phyloP scores from a whole-genome alignment of 1,284 basidiomycete genomes.

The Takashimella tepidaria region DNA sequence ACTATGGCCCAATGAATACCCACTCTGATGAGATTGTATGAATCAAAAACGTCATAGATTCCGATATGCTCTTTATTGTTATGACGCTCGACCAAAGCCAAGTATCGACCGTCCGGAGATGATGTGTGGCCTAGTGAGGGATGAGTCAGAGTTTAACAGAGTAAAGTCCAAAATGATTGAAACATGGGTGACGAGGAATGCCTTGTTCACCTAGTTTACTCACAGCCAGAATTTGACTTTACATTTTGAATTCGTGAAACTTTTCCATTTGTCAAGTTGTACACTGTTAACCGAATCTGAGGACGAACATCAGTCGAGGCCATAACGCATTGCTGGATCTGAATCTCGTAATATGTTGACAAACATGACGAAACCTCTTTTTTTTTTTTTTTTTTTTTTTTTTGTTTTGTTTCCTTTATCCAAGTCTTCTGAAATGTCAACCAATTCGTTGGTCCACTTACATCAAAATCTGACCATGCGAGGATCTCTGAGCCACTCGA shows the following conservation, averaged over 20 bases:
- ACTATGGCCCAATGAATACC: slow-evolving; percentile 28
- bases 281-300: slow-evolving; percentile 4
- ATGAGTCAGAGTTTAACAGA: too few species aligned
- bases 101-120: slow-evolving; percentile 69
- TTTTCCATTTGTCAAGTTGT: neutral
- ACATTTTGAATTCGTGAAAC: neutral
- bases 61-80: slow-evolving; percentile 77
- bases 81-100: slow-evolving; percentile 75
- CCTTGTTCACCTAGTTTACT: neutral
- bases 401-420: neutral
- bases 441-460: slow-evolving; percentile 51
- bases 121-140: slow-evolving; percentile 65
- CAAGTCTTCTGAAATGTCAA: neutral
- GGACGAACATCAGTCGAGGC: slow-evolving; percentile 10
- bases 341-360: too few species aligned
- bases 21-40: slow-evolving; percentile 69
- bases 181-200: too few species aligned
- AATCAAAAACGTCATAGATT: slow-evolving; percentile 67
- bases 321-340: too few species aligned
- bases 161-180: too few species aligned
- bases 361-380: too few species aligned
- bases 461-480: slow-evolving; percentile 84
- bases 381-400: too few species aligned
- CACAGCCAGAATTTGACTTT: neutral
- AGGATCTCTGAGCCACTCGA: slow-evolving; percentile 70